Base-by-base conservation (phyloP, 805 yeast genomes). In the Teunomyces barrocoloradensis region DNA sequence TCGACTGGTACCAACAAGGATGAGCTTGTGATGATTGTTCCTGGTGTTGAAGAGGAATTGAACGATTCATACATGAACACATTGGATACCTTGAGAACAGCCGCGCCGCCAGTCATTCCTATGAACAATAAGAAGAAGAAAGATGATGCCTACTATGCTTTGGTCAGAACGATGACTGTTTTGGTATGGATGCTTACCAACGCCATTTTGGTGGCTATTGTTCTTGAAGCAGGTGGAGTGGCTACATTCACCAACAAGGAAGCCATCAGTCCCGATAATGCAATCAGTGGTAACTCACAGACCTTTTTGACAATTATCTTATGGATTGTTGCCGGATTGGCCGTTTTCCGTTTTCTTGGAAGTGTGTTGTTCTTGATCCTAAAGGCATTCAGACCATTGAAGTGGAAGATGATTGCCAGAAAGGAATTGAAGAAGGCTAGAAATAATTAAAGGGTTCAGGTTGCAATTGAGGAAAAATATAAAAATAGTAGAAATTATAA, bases 261-360 rank as follows among this genome's bases (percentile, higher is more conserved):
- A 2, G 59, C 60, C 48, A 65, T 61, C 45, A 63, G 63, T 35
- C 52, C 55, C 15, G 68, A 61, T 17, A 58, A 60, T 1, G 58
- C 65, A n/a, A 58, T 68, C 51, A 55, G 61, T 37, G 60, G 68
- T 7, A 76, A 85, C 64, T 75, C 89, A 1, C 76, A 81, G 34
- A 69, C 83, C 5, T 92, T 89, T 63, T 77, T 92, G 64, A 80
- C 94, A 4, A 89, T 92, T 27, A 85, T 92, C 40, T 73, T 92
- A 54, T 92, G 98, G 97, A 70, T 91, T 32, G 98, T 92, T 37
- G 97, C 97, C 3, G 87, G 84, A 23, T 79, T 89, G 75, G 97
- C 98, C 0, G 77, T 84, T 5, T 84, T 89, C 64, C 74, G 97
- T 52, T 85, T 92, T 54, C 43, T 85, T 23, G 97, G 97, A 1